Evolutionary conservation across 257 asterid genomes (phyloP).

Genomic region (Forsythia suspensa): DNA sequence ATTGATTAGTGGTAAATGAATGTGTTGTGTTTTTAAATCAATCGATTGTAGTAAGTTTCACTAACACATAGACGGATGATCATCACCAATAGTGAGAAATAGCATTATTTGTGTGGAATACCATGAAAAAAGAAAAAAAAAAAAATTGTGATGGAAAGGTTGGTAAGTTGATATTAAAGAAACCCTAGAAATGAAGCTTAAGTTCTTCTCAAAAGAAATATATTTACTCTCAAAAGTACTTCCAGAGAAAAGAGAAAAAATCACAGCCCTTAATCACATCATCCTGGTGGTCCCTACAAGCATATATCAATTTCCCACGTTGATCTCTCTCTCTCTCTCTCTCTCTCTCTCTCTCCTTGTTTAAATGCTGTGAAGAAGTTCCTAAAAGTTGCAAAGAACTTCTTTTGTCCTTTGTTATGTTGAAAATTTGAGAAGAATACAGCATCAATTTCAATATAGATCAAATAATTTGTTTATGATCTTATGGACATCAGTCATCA

Average conservation of each 20-base stretch:
- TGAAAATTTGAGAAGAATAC: background rate
- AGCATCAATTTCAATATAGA: background rate
- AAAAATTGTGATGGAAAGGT: background rate
- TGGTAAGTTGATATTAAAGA: background rate
- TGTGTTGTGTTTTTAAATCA: too few relatives aligned
- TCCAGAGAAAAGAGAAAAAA: background rate
- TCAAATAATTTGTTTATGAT: background rate
- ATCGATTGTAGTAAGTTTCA: too few relatives aligned
- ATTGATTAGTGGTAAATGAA: too few relatives aligned
- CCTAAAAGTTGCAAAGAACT: background rate
- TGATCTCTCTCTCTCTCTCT: constrained; percentile 13
- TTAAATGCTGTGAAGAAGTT: background rate
- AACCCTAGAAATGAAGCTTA: background rate
- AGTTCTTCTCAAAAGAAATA: background rate
- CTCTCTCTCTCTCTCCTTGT: background rate
- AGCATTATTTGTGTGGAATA: too few relatives aligned
- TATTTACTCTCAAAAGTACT: background rate
- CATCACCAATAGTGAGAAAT: too few relatives aligned
- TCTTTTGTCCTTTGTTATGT: background rate
- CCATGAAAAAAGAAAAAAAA: background rate
- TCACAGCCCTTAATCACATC: background rate
- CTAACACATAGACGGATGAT: too few relatives aligned
- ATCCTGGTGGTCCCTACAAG: constrained; percentile 34
- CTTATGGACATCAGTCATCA: constrained; percentile 50
- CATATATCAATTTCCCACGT: constrained; percentile 22